Evolutionary conservation across 2,329 filamentous ascomycete genomes (phyloP).

Genomic region (Eutypa lata): DNA sequence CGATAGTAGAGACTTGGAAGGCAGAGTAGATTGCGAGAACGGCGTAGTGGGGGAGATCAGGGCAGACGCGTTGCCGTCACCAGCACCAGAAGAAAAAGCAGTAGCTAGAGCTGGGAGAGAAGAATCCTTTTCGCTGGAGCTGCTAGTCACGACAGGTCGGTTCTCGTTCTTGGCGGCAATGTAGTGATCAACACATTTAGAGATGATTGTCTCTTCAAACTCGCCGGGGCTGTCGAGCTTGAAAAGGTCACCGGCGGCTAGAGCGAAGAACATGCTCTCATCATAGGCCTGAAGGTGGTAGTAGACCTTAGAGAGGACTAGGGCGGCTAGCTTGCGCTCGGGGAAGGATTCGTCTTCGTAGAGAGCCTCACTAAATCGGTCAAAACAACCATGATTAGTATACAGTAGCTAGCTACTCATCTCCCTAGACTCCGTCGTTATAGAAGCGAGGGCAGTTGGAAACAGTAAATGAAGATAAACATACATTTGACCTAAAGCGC

Average conservation of each 20-base stretch:
- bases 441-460: conserved; percentile 11
- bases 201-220: conserved; percentile 98
- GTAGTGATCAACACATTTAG: conserved; percentile 97
- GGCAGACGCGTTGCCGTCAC: conserved; percentile 65
- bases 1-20: conserved; percentile 92
- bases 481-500: conserved; percentile 89
- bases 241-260: conserved; percentile 92
- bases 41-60: conserved; percentile 87
- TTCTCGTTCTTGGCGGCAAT: conserved; percentile 67
- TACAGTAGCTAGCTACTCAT: conserved; percentile 4
- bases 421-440: not conserved
- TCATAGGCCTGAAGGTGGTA: conserved; percentile 99
- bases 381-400: conserved; percentile 9
- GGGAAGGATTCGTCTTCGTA: conserved; percentile 96
- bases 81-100: conserved; percentile 66
- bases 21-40: conserved; percentile 89
- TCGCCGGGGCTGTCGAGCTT: conserved; percentile 87
- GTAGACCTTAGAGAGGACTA: conserved; percentile 96
- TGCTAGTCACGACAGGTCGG: conserved; percentile 43
- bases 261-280: conserved; percentile 97
- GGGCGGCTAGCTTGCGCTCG: conserved; percentile 87
- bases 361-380: conserved; percentile 72
- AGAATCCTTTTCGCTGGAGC: conserved; percentile 25
- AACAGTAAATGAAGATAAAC: conserved; percentile 2
- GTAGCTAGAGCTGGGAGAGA: conserved; percentile 71